Evolutionary conservation across 768 basidiomycete genomes (phyloP), one percentile per base, ranked within the genome.

Genomic region (Suillus ampliporus): DNA sequence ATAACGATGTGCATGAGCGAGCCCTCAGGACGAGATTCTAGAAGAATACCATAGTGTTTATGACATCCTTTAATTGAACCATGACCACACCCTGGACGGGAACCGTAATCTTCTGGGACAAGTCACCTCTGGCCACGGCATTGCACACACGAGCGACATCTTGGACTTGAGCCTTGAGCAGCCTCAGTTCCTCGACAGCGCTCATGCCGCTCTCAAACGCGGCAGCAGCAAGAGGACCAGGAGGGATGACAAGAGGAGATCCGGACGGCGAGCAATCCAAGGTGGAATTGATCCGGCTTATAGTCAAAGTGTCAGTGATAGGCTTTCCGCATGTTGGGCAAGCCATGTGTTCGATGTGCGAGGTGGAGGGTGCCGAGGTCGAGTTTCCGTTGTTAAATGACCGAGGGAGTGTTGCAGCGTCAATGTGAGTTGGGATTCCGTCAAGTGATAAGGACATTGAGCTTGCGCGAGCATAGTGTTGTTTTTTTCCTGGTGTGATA

Each of bases 91-190:
- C 89, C 68, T 91, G 88, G 3, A 91, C 91, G 13, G 86, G 86
- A 19, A 91, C 90, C 26, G 89, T 88, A 62, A 92, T 91, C 77
- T 91, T 90, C 74, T 91, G 87, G 57, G 87, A 88, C 60, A 92
- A 72, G 68, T 92, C 90, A 10, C 91, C 91, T 5, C 83, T 79
- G 2, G 90, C 91, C 56, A 92, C 90, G 19, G 91, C 91, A 71
- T 90, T 89, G 74, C 91, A 92, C 38, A 92, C 91, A 35, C 90
- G 80, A 21, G 90, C 90, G 51, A 92, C 89, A 68, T 92, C 81
- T 77, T 92, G 89, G 0, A 94, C 91, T 77, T 94, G 93, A 23
- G 91, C 90, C 74, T 92, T 92, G 62, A 95, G 83, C 40, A 93
- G 75, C 67, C 84, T 84, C 38, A 94, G 82, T 76, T 95, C 92